phyloP scores from a whole-genome alignment of 2,329 filamentous ascomycete genomes.

The Monilinia fructigena region DNA sequence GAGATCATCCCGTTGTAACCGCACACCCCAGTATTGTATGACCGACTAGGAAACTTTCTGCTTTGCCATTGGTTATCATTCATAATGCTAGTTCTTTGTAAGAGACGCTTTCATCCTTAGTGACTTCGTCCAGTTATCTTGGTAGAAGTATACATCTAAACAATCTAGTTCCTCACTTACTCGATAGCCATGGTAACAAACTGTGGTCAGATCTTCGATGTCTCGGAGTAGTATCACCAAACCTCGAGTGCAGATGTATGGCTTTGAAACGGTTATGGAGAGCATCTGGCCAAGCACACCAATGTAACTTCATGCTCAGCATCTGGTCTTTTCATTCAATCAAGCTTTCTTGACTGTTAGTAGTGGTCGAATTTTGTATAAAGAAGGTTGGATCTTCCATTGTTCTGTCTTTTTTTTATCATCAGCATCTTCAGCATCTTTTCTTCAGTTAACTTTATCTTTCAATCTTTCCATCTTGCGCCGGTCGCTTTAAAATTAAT shows the following conservation, averaged over 20 bases:
- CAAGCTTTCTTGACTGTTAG: constrained; percentile 30
- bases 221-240: constrained; percentile 32
- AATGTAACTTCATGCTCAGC: constrained; percentile 29
- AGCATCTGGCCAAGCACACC: neutral
- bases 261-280: constrained; percentile 29
- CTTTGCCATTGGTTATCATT: constrained; percentile 12
- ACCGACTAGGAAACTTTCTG: constrained; percentile 5
- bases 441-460: constrained; percentile 25
- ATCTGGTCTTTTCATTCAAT: constrained; percentile 32
- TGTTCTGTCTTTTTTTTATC: constrained; percentile 31
- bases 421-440: constrained; percentile 33
- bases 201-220: constrained; percentile 17
- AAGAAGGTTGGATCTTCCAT: constrained; percentile 24
- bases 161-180: neutral
- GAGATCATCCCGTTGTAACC: neutral
- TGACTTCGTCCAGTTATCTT: neutral
- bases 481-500: constrained; percentile 29
- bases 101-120: neutral
- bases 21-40: constrained; percentile 9
- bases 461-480: constrained; percentile 34
- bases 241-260: constrained; percentile 22
- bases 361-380: constrained; percentile 32
- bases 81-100: constrained; percentile 3
- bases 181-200: neutral
- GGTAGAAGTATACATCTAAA: neutral